A percentile compares a stretch with the other conserved stretches of the same genome.
Conservation (phyloP, 2,329 filamentous ascomycete species). For the Colletotrichum incanum region DNA sequence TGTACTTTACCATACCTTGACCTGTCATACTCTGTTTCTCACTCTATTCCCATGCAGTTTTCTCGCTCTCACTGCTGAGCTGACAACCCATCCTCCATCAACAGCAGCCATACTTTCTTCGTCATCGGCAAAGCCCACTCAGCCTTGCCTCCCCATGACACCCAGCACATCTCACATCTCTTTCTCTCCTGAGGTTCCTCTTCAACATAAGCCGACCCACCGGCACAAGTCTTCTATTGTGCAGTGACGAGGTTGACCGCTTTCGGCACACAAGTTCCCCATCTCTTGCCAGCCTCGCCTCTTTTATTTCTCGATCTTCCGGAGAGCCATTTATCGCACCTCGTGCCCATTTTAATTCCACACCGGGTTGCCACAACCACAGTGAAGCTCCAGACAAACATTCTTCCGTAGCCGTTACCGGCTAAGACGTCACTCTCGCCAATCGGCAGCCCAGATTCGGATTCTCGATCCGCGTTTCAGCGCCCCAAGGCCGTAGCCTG, state of each 20-base stretch:
- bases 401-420: slow-evolving; percentile 9
- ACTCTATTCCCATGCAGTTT: slow-evolving; percentile 7
- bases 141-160: slow-evolving; percentile 23
- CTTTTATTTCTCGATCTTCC: slow-evolving; percentile 1
- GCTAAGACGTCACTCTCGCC: slow-evolving; percentile 31
- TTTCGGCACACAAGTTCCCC: slow-evolving; percentile 24
- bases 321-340: slow-evolving; percentile 26
- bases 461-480: slow-evolving; percentile 38
- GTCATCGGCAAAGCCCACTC: slow-evolving; percentile 8
- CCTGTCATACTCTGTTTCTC: slow-evolving; percentile 7
- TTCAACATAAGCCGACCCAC: slow-evolving; percentile 2
- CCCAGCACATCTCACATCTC: neutral
- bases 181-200: neutral
- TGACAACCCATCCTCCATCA: slow-evolving; percentile 8
- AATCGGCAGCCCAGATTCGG: slow-evolving; percentile 27
- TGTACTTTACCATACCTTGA: slow-evolving; percentile 26
- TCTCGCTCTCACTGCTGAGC: slow-evolving; percentile 10
- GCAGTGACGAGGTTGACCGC: slow-evolving; percentile 8
- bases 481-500: slow-evolving; percentile 26
- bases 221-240: neutral
- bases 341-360: slow-evolving; percentile 36
- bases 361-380: slow-evolving; percentile 9
- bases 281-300: slow-evolving; percentile 3
- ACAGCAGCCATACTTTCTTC: neutral
- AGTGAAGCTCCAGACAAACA: slow-evolving; percentile 3